phyloP scores from a whole-genome alignment of 176 grass and related monocot genomes.

The Bonia amplexicaulis region DNA sequence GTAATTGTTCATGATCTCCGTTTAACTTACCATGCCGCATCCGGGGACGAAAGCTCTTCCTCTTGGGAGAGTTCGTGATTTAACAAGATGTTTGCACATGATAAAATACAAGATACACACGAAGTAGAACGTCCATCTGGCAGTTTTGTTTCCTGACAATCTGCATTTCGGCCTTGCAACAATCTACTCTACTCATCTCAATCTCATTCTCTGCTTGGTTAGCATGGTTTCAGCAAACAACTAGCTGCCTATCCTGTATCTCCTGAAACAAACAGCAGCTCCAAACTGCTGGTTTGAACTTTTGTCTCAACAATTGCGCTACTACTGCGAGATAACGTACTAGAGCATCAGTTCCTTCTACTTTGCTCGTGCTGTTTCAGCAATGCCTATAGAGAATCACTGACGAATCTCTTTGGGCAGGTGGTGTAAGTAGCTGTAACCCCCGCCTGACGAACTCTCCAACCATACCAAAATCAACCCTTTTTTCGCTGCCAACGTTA shows the following conservation, averaged over 20 bases:
- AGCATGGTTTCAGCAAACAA: neutral
- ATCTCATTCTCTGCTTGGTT: neutral
- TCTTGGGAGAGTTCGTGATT: constrained; percentile 60
- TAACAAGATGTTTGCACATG: constrained; percentile 42
- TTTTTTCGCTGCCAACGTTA: neutral
- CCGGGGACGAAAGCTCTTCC: constrained; percentile 82
- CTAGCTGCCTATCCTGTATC: neutral
- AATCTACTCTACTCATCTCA: neutral
- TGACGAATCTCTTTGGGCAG: neutral
- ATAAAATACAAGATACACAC: neutral
- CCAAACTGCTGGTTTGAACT: neutral
- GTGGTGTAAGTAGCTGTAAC: neutral
- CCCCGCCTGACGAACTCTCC: neutral
- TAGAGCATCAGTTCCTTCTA: neutral
- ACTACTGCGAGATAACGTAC: neutral
- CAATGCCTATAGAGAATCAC: neutral
- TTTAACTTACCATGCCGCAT: constrained; percentile 62
- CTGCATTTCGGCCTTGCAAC: neutral
- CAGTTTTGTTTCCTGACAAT: neutral
- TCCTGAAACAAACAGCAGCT: neutral
- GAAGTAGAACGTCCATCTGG: neutral
- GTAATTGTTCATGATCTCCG: neutral
- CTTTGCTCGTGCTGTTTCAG: neutral
- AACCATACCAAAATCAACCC: neutral
- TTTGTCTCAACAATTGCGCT: neutral